Conservation (phyloP, 2,329 filamentous ascomycete genomes). For the Pseudogymnoascus sp. region DNA sequence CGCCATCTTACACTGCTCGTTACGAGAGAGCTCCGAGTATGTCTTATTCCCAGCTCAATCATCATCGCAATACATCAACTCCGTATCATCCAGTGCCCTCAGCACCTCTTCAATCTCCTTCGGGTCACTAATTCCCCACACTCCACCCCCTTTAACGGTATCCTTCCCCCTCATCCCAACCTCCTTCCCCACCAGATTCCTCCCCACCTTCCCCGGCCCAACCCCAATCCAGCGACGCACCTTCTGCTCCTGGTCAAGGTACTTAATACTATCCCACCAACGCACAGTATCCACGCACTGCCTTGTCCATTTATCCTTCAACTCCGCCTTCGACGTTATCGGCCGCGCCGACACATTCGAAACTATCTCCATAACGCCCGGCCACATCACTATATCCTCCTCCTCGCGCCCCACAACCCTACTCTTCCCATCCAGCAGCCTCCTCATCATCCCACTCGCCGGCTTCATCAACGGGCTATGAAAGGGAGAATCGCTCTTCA, state of each 20-base stretch:
- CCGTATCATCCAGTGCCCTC: constrained; percentile 57
- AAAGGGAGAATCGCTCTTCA: constrained; percentile 85
- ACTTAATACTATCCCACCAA: constrained; percentile 92
- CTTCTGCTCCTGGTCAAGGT: constrained; percentile 73
- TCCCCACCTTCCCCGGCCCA: constrained; percentile 85
- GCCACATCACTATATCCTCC: constrained; percentile 64
- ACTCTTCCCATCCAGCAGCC: constrained; percentile 53
- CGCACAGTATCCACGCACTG: constrained; percentile 85
- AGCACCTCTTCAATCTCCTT: constrained; percentile 64
- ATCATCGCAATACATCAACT: constrained; percentile 25
- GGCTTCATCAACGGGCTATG: constrained; percentile 89
- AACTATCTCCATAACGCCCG: constrained; percentile 66
- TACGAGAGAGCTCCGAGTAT: not conserved
- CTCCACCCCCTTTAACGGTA: constrained; percentile 75
- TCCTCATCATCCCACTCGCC: constrained; percentile 65
- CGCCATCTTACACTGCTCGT: not conserved
- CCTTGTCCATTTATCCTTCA: constrained; percentile 70
- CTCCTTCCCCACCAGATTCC: constrained; percentile 91
- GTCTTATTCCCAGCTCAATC: constrained; percentile 15
- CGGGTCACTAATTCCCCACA: constrained; percentile 84
- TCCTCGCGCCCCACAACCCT: constrained; percentile 43
- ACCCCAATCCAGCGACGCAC: constrained; percentile 85
- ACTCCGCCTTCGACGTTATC: constrained; percentile 62
- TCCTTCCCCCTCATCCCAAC: constrained; percentile 78
- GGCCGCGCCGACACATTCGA: constrained; percentile 80